Evolutionary conservation across 1,139 yeast species (phyloP), one percentile per base, ranked within the genome.

Genomic region (Candida dubliniensis): DNA sequence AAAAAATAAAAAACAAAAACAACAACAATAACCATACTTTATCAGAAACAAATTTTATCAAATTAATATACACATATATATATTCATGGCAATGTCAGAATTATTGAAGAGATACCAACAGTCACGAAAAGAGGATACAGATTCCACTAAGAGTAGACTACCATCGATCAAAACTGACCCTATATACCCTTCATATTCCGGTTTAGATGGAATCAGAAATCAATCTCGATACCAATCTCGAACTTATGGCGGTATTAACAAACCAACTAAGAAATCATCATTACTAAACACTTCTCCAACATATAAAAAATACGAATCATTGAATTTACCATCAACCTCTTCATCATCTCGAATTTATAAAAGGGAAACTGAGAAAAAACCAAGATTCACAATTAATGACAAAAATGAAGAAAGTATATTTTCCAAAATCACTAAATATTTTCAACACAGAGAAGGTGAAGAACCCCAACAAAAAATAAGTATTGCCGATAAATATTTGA

Each of bases 41-140:
- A 18, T 18, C 23, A 18, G 5, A 18, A 18, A 18, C 23, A 18
- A 18, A 5, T 18, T 18, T 18, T 18, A 18, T 18, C 5, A 18
- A 5, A 18, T 18, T 18, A 18, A 18, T 5, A 18, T 18, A 18
- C 5, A 18, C 5, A 18, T 18, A 18, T 5, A 18, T 18, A 18
- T 18, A 18, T 18, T 18, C 23, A 18, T 18, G 23, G 23, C 18
- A 6, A 44, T 45, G 50, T 45, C 50, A 12, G 48, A 43, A 14
- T 37, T 45, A 25, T 45, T 47, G n/a, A 41, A 45, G 23, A 38
- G 43, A 15, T 47, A 42, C 23, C 39, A 41, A 35, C 34, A 38
- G 15, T 34, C 45, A 18, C 35, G 46, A 15, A 38, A 30, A 30
- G 32, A 30, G n/a, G 13, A 13, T 8, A 30, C 30, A 27, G n/a